A percentile compares a stretch with the other conserved stretches of the same genome.
These are phyloP conservation scores for Lichtheimia ornata DNA, from an alignment of 371 early-diverging fungal species.

Conservation along the genomic window DNA sequence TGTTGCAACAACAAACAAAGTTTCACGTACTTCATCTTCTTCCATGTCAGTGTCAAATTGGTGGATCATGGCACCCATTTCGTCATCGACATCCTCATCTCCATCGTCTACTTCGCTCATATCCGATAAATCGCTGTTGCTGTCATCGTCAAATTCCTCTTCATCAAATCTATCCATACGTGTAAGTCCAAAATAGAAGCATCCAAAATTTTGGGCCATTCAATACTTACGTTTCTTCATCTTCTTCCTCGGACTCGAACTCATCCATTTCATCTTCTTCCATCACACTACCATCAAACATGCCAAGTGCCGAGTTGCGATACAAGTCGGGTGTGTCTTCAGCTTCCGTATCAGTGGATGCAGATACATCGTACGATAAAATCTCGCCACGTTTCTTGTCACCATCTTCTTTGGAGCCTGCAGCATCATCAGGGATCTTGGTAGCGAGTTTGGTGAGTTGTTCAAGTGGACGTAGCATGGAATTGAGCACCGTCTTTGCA, in stretches of 20 bases:
- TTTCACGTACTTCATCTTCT: constrained; percentile 35
- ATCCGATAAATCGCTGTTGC: constrained; percentile 73
- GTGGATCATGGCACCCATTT: constrained; percentile 70
- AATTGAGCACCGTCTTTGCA: constrained; percentile 70
- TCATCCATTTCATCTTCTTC: constrained; percentile 71
- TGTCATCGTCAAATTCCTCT: constrained; percentile 72
- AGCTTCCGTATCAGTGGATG: constrained; percentile 15
- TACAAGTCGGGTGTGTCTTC: constrained; percentile 79
- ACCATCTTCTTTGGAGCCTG: constrained; percentile 30
- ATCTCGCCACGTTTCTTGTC: constrained; percentile 38
- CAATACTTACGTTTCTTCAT: constrained; percentile 58
- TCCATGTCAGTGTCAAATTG: constrained; percentile 58
- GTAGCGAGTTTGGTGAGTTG: constrained; percentile 85
- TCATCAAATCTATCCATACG: constrained; percentile 42
- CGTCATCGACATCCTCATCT: constrained; percentile 62
- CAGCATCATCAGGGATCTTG: constrained; percentile 66
- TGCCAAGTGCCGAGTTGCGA: constrained; percentile 90
- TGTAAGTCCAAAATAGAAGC: no score
- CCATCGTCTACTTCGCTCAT: constrained; percentile 64
- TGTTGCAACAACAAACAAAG: neutral
- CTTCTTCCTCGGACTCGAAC: constrained; percentile 56
- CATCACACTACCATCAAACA: constrained; percentile 72
- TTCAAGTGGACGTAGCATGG: constrained; percentile 87
- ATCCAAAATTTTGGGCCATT: neutral
- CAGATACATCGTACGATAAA: constrained; percentile 25